These are phyloP conservation scores for Uromyces viciae-fabae DNA, from an alignment of 1,284 basidiomycete species.

Conservation along the genomic window DNA sequence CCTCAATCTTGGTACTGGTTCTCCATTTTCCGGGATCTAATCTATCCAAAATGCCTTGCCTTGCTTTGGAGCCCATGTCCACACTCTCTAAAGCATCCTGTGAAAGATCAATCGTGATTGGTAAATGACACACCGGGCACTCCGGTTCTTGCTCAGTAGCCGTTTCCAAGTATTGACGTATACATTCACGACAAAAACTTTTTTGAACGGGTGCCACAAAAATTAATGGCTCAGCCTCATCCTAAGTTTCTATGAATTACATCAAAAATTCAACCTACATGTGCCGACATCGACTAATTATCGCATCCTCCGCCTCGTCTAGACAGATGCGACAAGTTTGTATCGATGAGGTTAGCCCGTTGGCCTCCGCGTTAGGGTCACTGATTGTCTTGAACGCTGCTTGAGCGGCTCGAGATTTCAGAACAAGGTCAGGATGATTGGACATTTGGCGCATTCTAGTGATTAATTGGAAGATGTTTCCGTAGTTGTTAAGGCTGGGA, in stretches of 20 bases:
- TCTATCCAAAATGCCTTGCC: conserved; percentile 89
- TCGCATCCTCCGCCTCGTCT: conserved; percentile 94
- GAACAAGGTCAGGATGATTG: conserved; percentile 76
- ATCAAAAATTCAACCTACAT: conserved; percentile 60
- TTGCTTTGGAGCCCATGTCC: conserved; percentile 58
- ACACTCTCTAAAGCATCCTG: conserved; percentile 75
- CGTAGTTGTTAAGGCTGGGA: conserved; percentile 63
- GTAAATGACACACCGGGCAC: conserved; percentile 91
- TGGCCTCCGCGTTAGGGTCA: neutral
- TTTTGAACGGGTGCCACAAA: no score
- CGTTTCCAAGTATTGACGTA: conserved; percentile 82
- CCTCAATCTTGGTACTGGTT: conserved; percentile 95
- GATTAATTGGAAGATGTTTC: conserved; percentile 71
- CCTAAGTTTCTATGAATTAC: neutral
- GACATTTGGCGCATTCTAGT: conserved; percentile 51
- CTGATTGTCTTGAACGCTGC: conserved; percentile 28
- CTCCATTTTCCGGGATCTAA: conserved; percentile 85
- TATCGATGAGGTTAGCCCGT: conserved; percentile 56
- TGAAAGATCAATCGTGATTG: conserved; percentile 90
- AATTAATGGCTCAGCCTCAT: no score
- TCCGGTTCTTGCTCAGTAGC: conserved; percentile 73
- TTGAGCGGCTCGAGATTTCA: conserved; percentile 69
- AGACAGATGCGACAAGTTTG: conserved; percentile 82
- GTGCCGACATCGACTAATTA: conserved; percentile 78
- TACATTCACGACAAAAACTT: conserved; percentile 67